Percentiles rank a stretch among this genome's conserved stretches.
These are phyloP conservation scores for Backusella parvicylindrica DNA, from an alignment of 192 early-diverging fungal genomes.

Conservation along the genomic window DNA sequence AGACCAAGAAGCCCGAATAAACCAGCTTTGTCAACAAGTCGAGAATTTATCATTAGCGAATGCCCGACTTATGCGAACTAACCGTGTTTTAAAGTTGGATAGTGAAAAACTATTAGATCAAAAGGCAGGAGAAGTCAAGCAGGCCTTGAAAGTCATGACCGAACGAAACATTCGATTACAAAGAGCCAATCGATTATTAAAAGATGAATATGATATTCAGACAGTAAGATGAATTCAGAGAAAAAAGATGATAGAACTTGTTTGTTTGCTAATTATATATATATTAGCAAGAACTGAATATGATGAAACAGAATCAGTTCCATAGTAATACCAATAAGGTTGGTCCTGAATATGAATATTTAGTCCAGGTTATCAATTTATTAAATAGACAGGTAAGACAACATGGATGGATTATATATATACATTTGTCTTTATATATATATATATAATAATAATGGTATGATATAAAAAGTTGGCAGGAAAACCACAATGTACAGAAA, in stretches of 20 bases:
- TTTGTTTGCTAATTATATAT: background rate
- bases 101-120: constrained; percentile 29
- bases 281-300: constrained; percentile 24
- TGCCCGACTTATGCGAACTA: constrained; percentile 30
- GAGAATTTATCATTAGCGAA: constrained; percentile 31
- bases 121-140: constrained; percentile 25
- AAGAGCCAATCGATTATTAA: constrained; percentile 21
- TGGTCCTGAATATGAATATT: constrained; percentile 42
- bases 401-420: background rate
- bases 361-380: constrained; percentile 39
- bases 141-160: constrained; percentile 20
- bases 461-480: constrained; percentile 19
- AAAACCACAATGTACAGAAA: constrained; percentile 25
- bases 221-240: constrained; percentile 5
- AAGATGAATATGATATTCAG: constrained; percentile 22
- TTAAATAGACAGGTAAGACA: constrained; percentile 34
- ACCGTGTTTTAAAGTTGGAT: constrained; percentile 31
- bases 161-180: constrained; percentile 29
- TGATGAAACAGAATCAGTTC: constrained; percentile 23
- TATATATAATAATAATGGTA: background rate
- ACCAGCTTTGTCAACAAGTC: constrained; percentile 28
- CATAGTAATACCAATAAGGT: constrained; percentile 23
- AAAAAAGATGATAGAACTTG: background rate
- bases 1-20: constrained; percentile 24
- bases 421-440: background rate